These are phyloP conservation scores for Aphanomyces astaci DNA, from an alignment of 352 stramenopile genomes.

Conservation along the genomic window DNA sequence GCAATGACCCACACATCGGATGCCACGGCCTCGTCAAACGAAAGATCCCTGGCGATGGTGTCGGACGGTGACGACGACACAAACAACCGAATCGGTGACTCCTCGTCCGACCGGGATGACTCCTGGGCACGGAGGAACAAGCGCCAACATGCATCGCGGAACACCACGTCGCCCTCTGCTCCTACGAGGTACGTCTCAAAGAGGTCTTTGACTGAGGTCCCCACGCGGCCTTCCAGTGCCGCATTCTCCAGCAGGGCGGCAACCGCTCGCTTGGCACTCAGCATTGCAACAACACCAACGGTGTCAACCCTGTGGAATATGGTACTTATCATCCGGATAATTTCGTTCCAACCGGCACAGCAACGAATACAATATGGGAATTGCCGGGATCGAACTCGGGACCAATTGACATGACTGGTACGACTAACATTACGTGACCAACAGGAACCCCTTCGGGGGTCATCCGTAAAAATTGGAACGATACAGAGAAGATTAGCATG, in stretches of 20 bases:
- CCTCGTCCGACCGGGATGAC: neutral
- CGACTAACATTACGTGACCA: too few species aligned
- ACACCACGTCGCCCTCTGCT: neutral
- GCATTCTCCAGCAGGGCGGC: slow-evolving; percentile 12
- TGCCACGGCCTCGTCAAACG: neutral
- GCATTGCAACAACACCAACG: neutral
- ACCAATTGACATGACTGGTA: neutral
- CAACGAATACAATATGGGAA: neutral
- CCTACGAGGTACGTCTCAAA: neutral
- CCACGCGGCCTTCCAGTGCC: slow-evolving; percentile 15
- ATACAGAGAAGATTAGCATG: too few species aligned
- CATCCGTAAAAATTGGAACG: too few species aligned
- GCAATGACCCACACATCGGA: neutral
- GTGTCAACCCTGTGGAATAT: neutral
- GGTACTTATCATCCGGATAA: neutral
- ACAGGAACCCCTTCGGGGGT: too few species aligned
- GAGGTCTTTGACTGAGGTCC: neutral
- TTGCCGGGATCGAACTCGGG: neutral
- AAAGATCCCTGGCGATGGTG: neutral
- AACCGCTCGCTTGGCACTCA: neutral
- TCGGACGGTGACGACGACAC: neutral
- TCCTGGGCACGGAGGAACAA: neutral
- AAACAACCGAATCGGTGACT: neutral
- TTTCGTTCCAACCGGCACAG: neutral
- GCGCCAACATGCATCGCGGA: slow-evolving; percentile 1